phyloP scores from a whole-genome alignment of 2,329 filamentous ascomycete species.

The Blastomyces parvus region DNA sequence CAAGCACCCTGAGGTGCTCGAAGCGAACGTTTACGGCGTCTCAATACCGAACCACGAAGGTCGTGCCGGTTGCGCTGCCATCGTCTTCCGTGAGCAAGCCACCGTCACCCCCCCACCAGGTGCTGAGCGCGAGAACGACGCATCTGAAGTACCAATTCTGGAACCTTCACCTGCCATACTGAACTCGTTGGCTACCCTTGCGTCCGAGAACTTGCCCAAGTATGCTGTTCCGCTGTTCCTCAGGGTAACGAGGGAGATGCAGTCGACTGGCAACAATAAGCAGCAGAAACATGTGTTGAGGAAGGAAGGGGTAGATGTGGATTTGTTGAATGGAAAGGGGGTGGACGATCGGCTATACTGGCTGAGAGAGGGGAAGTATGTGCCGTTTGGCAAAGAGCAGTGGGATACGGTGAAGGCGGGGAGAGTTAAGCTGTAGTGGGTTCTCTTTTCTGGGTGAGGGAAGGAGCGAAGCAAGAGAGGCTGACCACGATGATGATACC shows the following conservation, averaged over 20 bases:
- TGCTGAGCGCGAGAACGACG: not conserved
- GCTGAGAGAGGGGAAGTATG: conserved; percentile 57
- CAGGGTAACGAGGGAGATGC: conserved; percentile 52
- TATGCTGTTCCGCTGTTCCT: conserved; percentile 74
- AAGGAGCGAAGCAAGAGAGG: not conserved
- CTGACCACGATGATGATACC: not conserved
- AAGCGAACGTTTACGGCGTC: conserved; percentile 83
- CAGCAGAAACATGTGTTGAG: conserved; percentile 70
- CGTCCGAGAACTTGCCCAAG: conserved; percentile 50
- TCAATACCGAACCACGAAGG: conserved; percentile 71
- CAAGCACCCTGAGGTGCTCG: conserved; percentile 54
- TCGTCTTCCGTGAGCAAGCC: conserved; percentile 45
- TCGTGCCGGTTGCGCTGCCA: conserved; percentile 68
- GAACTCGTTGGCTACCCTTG: conserved; percentile 53
- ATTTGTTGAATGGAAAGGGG: conserved; percentile 18
- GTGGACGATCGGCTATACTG: conserved; percentile 53
- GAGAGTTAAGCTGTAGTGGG: conserved; percentile 50
- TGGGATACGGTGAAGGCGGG: conserved; percentile 61
- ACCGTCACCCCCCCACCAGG: conserved; percentile 22
- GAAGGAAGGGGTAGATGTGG: conserved; percentile 63
- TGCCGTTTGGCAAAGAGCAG: conserved; percentile 55
- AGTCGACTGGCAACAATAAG: conserved; percentile 77
- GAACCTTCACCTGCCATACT: conserved; percentile 39
- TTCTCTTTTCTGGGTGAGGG: not conserved
- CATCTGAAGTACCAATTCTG: not conserved